Evolutionary conservation across 2,329 filamentous ascomycete genomes (phyloP), one percentile per base, ranked within the genome.

Genomic region (Aspergillus tanneri): DNA sequence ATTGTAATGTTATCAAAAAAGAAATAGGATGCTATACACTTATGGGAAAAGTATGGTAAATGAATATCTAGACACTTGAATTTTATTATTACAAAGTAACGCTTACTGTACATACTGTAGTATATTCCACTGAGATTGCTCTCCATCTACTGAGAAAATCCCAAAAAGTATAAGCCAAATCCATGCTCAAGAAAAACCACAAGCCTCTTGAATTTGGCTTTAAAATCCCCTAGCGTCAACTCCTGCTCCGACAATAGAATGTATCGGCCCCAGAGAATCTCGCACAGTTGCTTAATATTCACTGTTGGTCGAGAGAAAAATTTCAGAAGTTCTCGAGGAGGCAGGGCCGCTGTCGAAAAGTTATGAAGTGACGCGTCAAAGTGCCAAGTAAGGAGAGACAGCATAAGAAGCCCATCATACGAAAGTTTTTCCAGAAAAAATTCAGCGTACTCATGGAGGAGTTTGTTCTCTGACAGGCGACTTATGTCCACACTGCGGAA

Each of bases 311-410:
- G n/a, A 12, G 23, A 22, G 23, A 46, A 38, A 38, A 38, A 18
- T 23, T 22, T 22, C 43, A 46, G 35, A 46, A 38, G 43, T 9
- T 11, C 14, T 10, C 23, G 43, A 37, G 43, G 43, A 30, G 43
- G 34, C 43, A 46, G 24, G 21, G 28, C 23, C 8, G 22, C 37
- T 22, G 19, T 36, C 32, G 42, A 45, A 18, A 45, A 22, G 28
- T 36, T 36, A 22, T 37, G 43, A 8, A 46, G 25, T 14, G 43
- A 46, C 38, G 32, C 43, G 25, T 46, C 43, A 18, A 46, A 46
- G 22, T 39, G 43, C 43, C 43, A 46, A 38, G 43, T 46, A 30
- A 46, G 23, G 5, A 46, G 43, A 21, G 43, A 46, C 24, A 46
- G 39, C 5, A 46, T 46, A 39, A 46, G 43, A 22, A 46, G 43